Base-by-base conservation (phyloP, 352 stramenopile genomes). In the Thraustotheca clavata region DNA sequence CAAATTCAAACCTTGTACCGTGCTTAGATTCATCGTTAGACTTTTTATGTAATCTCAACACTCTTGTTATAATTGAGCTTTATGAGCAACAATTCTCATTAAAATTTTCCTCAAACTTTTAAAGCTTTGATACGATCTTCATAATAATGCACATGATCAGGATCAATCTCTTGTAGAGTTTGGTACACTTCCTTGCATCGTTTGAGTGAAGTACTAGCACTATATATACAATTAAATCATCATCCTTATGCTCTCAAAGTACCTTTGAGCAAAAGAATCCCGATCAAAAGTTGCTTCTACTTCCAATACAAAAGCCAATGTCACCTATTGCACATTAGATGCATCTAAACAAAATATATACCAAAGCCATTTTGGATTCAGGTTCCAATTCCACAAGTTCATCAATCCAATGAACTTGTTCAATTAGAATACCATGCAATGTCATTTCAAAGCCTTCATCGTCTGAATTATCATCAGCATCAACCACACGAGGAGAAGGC, bases 341-440 rank as follows among this genome's bases (percentile, higher is more conserved):
- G 38, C 16, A 18, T 39, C 24, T 39, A 33, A 57, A 57, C 20
- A 12, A 52, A 52, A 7, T 46, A 55, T 2, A 1, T 16, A 87
- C 72, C 20, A 88, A 31, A n/a, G 87, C 80, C 78, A 83, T 89
- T 62, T 91, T 91, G 54, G 77, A 70, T 20, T 83, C 66, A 31
- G 62, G 48, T 57, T 93, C 91, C 76, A 96, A 89, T 69, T 84
- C 74, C 11, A 87, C 70, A 54, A 98, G 76, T 48, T 86, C 75
- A 26, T 86, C 67, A 49, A 97, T 77, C 75, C 87, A 94, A 35
- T 86, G 71, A 24, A 86, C 70, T 67, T 89, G 82, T 68, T 87
- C 85, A 9, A 85, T 75, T 29, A 85, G 55, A 52, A 94, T 84
- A 50, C 82, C 69, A 14, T 85, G 55, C 33, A 87, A 31, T 18